Evolutionary conservation across 2,329 filamentous ascomycete species (phyloP).

Genomic region (Emydomyces testavorans): DNA sequence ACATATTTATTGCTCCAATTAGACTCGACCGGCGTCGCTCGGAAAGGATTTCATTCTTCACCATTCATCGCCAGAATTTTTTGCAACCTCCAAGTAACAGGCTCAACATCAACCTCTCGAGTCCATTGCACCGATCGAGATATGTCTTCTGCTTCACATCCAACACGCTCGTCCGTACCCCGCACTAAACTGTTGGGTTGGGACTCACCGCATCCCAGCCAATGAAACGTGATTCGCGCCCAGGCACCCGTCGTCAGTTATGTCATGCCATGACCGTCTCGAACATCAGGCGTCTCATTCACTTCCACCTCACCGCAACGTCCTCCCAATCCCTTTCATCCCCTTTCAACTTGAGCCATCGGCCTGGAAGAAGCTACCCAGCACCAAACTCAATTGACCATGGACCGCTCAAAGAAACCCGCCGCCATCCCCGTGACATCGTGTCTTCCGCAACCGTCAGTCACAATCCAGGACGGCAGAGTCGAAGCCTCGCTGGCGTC

Average conservation of each 20-base stretch:
- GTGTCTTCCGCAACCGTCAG: conserved; percentile 62
- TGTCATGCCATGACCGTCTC: not conserved
- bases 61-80: too few relatives aligned
- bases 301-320: too few relatives aligned
- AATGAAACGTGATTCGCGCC: not conserved
- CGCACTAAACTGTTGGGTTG: conserved; percentile 3
- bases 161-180: too few relatives aligned
- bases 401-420: conserved; percentile 78
- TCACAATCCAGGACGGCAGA: conserved; percentile 60
- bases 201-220: not conserved
- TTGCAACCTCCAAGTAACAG: too few relatives aligned
- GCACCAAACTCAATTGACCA: conserved; percentile 22
- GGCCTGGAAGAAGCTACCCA: not conserved
- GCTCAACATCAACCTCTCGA: too few relatives aligned
- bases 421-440: conserved; percentile 63
- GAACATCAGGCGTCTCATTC: not conserved
- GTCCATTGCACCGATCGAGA: too few relatives aligned
- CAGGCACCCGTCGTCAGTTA: not conserved
- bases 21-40: too few relatives aligned
- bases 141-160: too few relatives aligned
- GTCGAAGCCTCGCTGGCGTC: conserved; percentile 73
- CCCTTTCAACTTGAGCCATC: not conserved
- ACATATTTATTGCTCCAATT: too few relatives aligned
- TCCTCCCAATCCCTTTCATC: not conserved
- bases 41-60: too few relatives aligned